Evolutionary conservation across 208 protist species (phyloP), one percentile per base, ranked within the genome.

Genomic region (Porcisia deanei): DNA sequence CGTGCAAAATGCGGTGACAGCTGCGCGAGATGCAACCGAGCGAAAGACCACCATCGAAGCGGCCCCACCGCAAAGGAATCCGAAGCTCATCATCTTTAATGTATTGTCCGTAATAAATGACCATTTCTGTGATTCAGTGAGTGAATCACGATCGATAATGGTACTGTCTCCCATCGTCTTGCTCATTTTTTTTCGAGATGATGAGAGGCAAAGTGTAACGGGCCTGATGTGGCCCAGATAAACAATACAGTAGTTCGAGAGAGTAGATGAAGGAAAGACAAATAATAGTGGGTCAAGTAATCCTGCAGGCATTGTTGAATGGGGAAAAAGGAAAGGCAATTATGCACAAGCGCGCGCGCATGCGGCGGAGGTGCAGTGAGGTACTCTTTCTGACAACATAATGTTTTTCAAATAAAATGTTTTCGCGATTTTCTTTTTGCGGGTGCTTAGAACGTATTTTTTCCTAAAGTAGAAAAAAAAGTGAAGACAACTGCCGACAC

Each of bases 51-150:
- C 76, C 65, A 95, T 73, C 3, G 86, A 88, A 45, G 90, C 65
- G 3, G 88, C 82, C 2, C 87, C 90, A 25, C 86, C 91, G 66
- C 83, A 85, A 14, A 97, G 69, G 68, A 93, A 90, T 2, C 93
- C 91, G 68, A 95, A 83, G 71, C 88, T 93, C 73, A 89, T 78
- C 81, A 90, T 80, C 72, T 91, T 91, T 53, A 95, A 74, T 1
- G 90, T 88, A 58, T 95, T 95, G 81, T 97, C 91, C 30, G 85
- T 88, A 49, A 91, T 86, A 63, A 84, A 94, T 0, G 79, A 78
- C 93, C 93, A 97, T 76, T 94, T 95, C 59, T 87, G 85, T 14
- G 88, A 88, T 73, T 96, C 90, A 0, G 90, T 93, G 58, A 96
- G 73, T 22, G 89, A 85, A 47, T 94, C 87, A 16, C 92, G 87